Base-by-base conservation (phyloP, 2,329 filamentous ascomycete genomes). In the Arthrobotrys musiformis region DNA sequence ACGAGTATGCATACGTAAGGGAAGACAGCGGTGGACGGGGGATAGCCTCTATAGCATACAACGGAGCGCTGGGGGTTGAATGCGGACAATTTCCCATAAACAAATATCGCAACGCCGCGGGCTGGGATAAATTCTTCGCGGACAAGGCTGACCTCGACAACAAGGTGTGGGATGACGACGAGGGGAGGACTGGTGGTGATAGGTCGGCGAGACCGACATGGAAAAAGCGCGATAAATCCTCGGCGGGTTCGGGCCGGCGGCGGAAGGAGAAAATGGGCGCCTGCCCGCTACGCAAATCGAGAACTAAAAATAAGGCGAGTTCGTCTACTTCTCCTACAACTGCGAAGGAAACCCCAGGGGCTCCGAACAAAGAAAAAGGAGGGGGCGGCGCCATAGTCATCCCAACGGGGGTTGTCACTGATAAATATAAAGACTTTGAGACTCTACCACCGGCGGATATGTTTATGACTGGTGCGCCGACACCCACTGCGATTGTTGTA, bases 1-100 rank as follows among this genome's bases (percentile, higher is more conserved):
- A 75, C 26, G 26, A 40, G 8, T 75, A 75, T n/a, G 28, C 70
- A 26, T 75, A 68, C 48, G 7, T 22, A 9, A 6, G 70, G 26
- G 33, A 33, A 9, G 30, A 67, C 24, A 9, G 4, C 1, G 22
- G 5, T 6, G 15, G 8, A n/a, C 5, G 1, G 28, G 54, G 22
- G 2, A 7, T 2, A 2, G 52, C 62, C 7, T 48, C 42, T 1
- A 46, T 75, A 13, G 30, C 60, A 19, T 75, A 75, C 17, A 75
- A 58, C 35, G 70, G 70, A 7, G 56, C n/a, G 1, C n/a, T 15
- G 4, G 50, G 50, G 1, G 26, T 35, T 4, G 1, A 3, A 1
- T 33, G 50, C 11, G 46, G 46, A 6, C 3, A n/a, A 28, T 28
- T n/a, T 15, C 15, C 50, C 19, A 13, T 54, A n/a, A n/a, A 54